Conservation (phyloP, 805 yeast genomes). For the Zygosaccharomyces bailii region DNA sequence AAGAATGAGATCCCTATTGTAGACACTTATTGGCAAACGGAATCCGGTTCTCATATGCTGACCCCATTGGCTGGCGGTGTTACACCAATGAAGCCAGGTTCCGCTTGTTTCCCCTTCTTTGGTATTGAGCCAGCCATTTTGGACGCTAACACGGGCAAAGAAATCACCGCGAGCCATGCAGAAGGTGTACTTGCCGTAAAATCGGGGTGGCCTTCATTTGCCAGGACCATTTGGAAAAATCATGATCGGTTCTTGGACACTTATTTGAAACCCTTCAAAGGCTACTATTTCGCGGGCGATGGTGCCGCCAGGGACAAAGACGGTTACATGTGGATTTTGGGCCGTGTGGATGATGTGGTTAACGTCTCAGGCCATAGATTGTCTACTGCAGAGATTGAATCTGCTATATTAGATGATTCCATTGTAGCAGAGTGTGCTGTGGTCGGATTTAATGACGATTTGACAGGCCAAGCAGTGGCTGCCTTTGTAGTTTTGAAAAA, state of each 20-base stretch:
- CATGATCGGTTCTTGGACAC: constrained; percentile 74
- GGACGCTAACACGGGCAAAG: constrained; percentile 73
- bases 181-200: constrained; percentile 78
- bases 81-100: constrained; percentile 80
- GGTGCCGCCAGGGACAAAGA: constrained; percentile 85
- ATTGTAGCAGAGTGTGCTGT: constrained; percentile 77
- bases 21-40: constrained; percentile 91
- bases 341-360: constrained; percentile 86
- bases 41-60: constrained; percentile 76
- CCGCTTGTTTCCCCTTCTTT: constrained; percentile 80
- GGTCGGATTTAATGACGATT: constrained; percentile 76
- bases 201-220: constrained; percentile 81
- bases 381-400: constrained; percentile 87
- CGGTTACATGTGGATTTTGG: constrained; percentile 82
- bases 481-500: constrained; percentile 75
- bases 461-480: constrained; percentile 84
- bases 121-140: constrained; percentile 72
- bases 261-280: constrained; percentile 78
- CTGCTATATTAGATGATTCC: constrained; percentile 70
- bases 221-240: constrained; percentile 77
- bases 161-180: constrained; percentile 61
- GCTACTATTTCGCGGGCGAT: constrained; percentile 82
- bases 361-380: constrained; percentile 83
- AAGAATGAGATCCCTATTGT: constrained; percentile 65
- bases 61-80: constrained; percentile 74